Evolutionary conservation across 192 early-diverging fungal genomes (phyloP).

Genomic region (Backusella circina): DNA sequence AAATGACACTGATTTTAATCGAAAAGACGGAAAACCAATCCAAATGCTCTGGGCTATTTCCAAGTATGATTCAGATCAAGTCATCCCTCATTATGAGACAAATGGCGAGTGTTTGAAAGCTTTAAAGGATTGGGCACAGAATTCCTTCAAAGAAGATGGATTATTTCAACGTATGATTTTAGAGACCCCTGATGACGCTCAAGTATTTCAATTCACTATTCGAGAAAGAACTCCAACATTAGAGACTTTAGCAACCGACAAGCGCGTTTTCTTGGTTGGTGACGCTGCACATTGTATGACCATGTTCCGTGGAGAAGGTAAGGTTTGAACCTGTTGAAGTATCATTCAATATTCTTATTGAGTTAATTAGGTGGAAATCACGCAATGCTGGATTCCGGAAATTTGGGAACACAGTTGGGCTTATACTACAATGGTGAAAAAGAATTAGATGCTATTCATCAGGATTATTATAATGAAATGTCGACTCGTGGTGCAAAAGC

Average conservation of each 20-base stretch:
- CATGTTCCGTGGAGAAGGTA: slow-evolving; percentile 27
- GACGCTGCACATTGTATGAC: slow-evolving; percentile 19
- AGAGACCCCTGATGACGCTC: not conserved
- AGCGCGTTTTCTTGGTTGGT: slow-evolving; percentile 8
- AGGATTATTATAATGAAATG: slow-evolving; percentile 4
- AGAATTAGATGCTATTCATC: not conserved
- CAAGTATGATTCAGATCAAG: not conserved
- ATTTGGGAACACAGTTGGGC: not conserved
- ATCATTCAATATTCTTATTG: not conserved
- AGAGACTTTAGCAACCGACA: not conserved
- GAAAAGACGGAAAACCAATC: not conserved
- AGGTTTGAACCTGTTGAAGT: not conserved
- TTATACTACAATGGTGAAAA: not conserved
- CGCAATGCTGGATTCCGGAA: slow-evolving; percentile 17
- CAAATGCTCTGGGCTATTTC: not conserved
- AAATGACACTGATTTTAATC: not conserved
- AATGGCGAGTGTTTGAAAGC: not conserved
- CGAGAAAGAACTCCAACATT: slow-evolving; percentile 4
- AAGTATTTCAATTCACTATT: not conserved
- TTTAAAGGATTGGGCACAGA: not conserved
- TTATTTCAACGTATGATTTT: not conserved
- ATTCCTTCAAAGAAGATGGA: not conserved
- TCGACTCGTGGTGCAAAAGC: not conserved
- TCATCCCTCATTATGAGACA: not conserved
- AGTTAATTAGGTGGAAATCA: slow-evolving; percentile 18